Base-by-base conservation (phyloP, 495 filamentous ascomycete genomes). In the Clohesyomyces aquaticus region DNA sequence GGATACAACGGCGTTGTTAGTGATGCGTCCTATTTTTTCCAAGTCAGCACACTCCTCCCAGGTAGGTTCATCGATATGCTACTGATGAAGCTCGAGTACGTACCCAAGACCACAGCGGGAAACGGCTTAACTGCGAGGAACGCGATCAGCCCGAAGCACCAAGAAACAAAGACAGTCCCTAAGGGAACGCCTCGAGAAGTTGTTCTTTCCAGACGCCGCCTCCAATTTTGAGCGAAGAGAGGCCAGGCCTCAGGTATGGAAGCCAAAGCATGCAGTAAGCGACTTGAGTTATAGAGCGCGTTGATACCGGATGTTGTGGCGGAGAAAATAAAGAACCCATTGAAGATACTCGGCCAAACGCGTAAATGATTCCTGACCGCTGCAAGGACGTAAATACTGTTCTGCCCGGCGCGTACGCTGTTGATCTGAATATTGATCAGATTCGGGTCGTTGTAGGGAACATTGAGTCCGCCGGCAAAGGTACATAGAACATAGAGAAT, bases 281-380 rank as follows among this genome's bases (percentile, higher is more conserved):
- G 67, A 1, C 77, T 79, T 18, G 77, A 75, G 14, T 79, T 74
- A 62, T 81, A 82, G 54, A 81, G 67, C 1, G 74, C 71, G 53
- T 80, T 81, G 58, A 81, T 76, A 14, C 72, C 79, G 28, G 75
- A 77, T 11, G 78, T 79, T 25, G 77, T 76, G 0, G 78, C 75
- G 0, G 80, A 80, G 63, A 82, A 79, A 16, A 78, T 74, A 47
- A 80, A 81, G 21, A 82, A 72, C 18, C 72, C 79, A 50, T 81
- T 82, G 73, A 82, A 79, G 43, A 82, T 74, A 38, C 75, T 72
- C 1, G 78, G 77, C 28, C 65, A 75, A 4, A 63, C 65, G 14
- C 74, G 75, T 26, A 82, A 65, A 0, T 76, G 75, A 25, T 74
- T 76, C 48, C 77, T 72, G 8, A 82, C 79, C 3, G 69, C 75